Conservation (phyloP, 108 stramenopile genomes). For the Cafeteria roenbergensis region DNA sequence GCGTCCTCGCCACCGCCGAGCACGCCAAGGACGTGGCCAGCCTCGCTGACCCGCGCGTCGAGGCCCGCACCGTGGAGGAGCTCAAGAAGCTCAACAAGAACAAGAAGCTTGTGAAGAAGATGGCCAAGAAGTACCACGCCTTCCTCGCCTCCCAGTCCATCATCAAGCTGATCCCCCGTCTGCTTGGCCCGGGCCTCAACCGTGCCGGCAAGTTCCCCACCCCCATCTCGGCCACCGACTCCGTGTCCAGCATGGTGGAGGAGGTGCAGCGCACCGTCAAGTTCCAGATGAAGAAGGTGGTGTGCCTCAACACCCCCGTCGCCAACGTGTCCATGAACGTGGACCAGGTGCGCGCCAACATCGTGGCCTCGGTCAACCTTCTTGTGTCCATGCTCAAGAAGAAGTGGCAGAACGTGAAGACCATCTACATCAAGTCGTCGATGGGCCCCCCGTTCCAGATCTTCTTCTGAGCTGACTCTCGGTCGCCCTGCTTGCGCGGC, state of each 20-base stretch:
- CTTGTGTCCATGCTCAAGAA: slow-evolving; percentile 95
- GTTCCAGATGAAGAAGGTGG: slow-evolving; percentile 99
- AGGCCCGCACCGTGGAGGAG: slow-evolving; percentile 91
- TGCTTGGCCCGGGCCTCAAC: slow-evolving; percentile 95
- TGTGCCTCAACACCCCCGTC: slow-evolving; percentile 95
- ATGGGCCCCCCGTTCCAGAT: slow-evolving; percentile 97
- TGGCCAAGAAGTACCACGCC: slow-evolving; percentile 98
- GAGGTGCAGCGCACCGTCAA: slow-evolving; percentile 96
- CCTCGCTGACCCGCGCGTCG: slow-evolving; percentile 83
- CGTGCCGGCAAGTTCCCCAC: slow-evolving; percentile 99
- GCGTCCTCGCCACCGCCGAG: slow-evolving; percentile 93
- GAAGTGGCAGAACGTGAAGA: slow-evolving; percentile 99
- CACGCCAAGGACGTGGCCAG: slow-evolving; percentile 96
- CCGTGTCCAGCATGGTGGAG: slow-evolving; percentile 96
- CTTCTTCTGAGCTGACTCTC: slow-evolving; percentile 95
- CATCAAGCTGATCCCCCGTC: slow-evolving; percentile 99
- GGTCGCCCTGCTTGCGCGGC: no score
- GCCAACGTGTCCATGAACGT: slow-evolving; percentile 76
- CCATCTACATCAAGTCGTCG: slow-evolving; percentile 92
- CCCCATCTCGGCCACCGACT: slow-evolving; percentile 66
- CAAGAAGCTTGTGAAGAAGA: slow-evolving; percentile 99
- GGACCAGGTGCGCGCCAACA: slow-evolving; percentile 85
- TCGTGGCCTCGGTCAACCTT: slow-evolving; percentile 94
- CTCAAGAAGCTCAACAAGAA: slow-evolving; percentile 99
- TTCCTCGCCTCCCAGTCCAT: slow-evolving; percentile 96